A percentile compares a stretch with the other conserved stretches of the same genome.
These are phyloP conservation scores for Syzygium oleosum DNA, from an alignment of 345 rosid species.

Conservation along the genomic window DNA sequence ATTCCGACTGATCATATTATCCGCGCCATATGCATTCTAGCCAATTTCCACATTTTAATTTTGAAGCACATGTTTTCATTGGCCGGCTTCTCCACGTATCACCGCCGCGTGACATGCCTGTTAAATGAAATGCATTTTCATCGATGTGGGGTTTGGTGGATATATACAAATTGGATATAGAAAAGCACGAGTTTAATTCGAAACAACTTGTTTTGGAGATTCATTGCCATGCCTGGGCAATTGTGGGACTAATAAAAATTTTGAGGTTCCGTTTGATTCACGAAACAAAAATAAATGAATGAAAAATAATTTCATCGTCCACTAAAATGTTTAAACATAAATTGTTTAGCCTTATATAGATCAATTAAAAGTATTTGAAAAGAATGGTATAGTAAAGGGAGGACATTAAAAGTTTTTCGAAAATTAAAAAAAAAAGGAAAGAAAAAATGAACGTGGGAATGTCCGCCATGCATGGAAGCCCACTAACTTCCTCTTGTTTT, in stretches of 20 bases:
- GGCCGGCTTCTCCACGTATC: accelerated
- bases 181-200: background rate
- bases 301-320: background rate
- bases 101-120: background rate
- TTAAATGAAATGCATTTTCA: background rate
- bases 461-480: background rate
- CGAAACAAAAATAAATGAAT: background rate
- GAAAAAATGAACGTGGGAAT: background rate
- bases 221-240: background rate
- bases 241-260: background rate
- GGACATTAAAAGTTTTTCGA: background rate
- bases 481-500: background rate
- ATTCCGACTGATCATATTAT: background rate
- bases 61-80: background rate
- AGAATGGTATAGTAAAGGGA: background rate
- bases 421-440: background rate
- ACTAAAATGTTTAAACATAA: background rate
- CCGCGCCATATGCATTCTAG: background rate
- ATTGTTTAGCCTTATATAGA: background rate
- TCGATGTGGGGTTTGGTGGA: background rate
- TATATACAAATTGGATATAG: background rate
- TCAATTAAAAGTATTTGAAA: background rate
- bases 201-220: background rate
- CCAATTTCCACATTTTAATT: background rate
- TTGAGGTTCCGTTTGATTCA: accelerated